phyloP scores from a whole-genome alignment of 208 protist species.

The Crithidia expoeki region DNA sequence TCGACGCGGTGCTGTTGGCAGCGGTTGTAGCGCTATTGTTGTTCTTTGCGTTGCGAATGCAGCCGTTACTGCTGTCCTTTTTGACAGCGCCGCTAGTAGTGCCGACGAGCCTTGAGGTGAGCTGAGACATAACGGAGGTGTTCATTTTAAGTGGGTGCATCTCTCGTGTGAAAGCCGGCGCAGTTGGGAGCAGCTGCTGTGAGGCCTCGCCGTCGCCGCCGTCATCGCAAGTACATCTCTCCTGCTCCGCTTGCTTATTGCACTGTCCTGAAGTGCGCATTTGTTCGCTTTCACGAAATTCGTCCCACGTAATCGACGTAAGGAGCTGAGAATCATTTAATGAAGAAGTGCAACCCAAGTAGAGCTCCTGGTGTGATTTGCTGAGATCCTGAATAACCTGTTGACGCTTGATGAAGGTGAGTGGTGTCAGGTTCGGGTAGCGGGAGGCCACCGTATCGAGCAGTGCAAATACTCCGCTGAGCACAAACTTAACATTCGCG shows the following conservation, averaged over 20 bases:
- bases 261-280: not conserved
- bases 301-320: constrained; percentile 21
- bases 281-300: not conserved
- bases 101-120: constrained; percentile 8
- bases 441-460: constrained; percentile 39
- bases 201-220: not conserved
- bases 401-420: constrained; percentile 31
- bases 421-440: constrained; percentile 37
- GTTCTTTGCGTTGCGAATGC: not conserved
- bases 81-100: not conserved
- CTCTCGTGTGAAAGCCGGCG: constrained; percentile 5
- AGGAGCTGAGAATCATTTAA: constrained; percentile 34
- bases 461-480: constrained; percentile 39
- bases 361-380: constrained; percentile 34
- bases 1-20: not conserved
- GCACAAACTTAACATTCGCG: constrained; percentile 38
- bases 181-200: not conserved
- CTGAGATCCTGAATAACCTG: constrained; percentile 32
- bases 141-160: constrained; percentile 13
- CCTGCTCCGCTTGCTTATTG: no score
- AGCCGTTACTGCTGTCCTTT: not conserved
- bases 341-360: constrained; percentile 28
- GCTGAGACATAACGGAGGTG: constrained; percentile 18
- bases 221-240: no score
- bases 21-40: not conserved